Base-by-base conservation (phyloP, 139 green algal species). In the Chlamydomonas sphaeroides region DNA sequence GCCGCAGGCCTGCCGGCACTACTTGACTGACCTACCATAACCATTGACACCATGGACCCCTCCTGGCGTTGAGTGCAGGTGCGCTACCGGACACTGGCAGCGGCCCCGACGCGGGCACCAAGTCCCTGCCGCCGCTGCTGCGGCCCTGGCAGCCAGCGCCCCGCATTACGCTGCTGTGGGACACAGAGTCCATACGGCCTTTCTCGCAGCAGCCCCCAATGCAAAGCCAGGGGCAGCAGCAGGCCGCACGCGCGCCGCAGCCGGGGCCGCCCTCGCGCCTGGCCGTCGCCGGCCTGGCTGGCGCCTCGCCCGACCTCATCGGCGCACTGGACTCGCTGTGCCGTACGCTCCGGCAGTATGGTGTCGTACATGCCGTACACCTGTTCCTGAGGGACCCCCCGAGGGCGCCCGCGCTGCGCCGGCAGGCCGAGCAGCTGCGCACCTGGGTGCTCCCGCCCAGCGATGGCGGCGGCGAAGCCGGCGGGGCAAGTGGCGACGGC, bases 161-260 rank as follows among this genome's bases (percentile, higher is more conserved):
- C 21, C 41, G 32, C 42, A 41, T 82, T 1, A 62, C n/a, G 3
- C 17, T 82, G 62, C 42, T 82, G 42, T 82, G 62, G 45, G 75
- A 82, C 41, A 61, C 73, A 2, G 75, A 82, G 45, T 72, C 75
- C 33, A 18, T 82, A 18, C 72, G 65, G 61, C 75, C 75, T 42
- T 82, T 82, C 41, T 65, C 61, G 20, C 75, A 82, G 45, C 75
- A 82, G 26, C 42, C 69, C n/a, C 25, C 30, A 53, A 53, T 14
- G 45, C 45, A 62, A 57, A 23, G 25, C 7, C 20, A 11, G 33
- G 15, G 4, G 33, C 53, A 71, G n/a, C 39, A 42, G 30, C 59
- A 80, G 42, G 36, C 36, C 56, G 11, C 14, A 18, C 30, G 32
- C 39, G 14, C 18, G 35, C 59, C 20, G 42, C 33, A 18, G 42